These are phyloP conservation scores for Fusarium redolens DNA, from an alignment of 2,329 filamentous ascomycete species.

Conservation along the genomic window DNA sequence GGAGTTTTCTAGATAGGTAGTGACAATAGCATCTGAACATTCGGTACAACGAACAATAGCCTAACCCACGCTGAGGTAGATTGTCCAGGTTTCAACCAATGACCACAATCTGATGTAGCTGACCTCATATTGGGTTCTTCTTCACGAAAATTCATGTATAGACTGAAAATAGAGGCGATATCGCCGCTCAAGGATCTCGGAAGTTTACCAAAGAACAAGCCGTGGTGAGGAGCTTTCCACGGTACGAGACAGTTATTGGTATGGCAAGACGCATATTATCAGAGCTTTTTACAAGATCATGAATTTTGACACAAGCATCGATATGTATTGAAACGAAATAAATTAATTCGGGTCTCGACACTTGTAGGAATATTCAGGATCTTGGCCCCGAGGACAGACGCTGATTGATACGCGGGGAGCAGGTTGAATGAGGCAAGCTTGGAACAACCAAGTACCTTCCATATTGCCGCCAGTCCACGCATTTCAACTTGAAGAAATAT, in stretches of 20 bases:
- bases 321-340: no score
- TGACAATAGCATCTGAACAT: background rate
- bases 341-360: no score
- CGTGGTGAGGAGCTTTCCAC: background rate
- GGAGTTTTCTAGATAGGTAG: no score
- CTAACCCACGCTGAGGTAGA: background rate
- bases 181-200: background rate
- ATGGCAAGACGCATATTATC: background rate
- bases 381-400: no score
- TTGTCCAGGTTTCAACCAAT: background rate
- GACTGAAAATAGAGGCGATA: background rate
- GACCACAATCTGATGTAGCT: background rate
- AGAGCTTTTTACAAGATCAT: background rate
- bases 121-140: background rate
- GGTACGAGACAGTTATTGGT: background rate
- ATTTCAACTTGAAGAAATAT: background rate
- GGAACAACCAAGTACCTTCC: background rate
- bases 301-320: no score
- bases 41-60: background rate
- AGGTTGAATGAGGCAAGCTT: background rate
- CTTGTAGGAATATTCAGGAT: background rate
- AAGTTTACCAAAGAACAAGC: background rate
- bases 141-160: background rate
- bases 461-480: background rate
- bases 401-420: no score